Conservation (phyloP, 1,284 basidiomycete genomes). For the Pascua guehoae region DNA sequence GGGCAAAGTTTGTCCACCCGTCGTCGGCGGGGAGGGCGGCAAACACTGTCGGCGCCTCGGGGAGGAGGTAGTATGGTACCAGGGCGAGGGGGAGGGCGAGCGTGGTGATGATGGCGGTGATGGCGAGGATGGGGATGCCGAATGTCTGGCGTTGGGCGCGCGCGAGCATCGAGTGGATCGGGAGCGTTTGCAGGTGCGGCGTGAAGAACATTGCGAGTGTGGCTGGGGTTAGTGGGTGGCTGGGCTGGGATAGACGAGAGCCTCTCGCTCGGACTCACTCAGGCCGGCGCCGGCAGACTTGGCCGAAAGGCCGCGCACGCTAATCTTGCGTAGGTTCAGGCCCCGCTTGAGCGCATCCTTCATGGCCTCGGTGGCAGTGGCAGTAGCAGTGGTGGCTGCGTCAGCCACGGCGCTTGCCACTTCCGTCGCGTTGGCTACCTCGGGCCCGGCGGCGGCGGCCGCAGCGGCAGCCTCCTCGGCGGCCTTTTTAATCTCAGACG, state of each 20-base stretch:
- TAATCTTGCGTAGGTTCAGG: neutral
- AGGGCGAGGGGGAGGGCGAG: constrained; percentile 46
- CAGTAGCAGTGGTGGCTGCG: neutral
- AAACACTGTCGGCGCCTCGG: constrained; percentile 31
- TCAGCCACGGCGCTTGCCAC: neutral
- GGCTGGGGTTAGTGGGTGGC: constrained; percentile 36
- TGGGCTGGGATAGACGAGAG: too few relatives aligned
- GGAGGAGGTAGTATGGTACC: constrained; percentile 50
- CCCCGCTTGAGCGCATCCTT: neutral
- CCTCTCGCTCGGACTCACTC: constrained; percentile 35
- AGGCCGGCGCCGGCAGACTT: constrained; percentile 40
- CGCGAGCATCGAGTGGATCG: constrained; percentile 40
- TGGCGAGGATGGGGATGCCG: constrained; percentile 40
- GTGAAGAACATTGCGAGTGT: constrained; percentile 46
- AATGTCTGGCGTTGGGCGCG: constrained; percentile 39
- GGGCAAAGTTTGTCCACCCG: constrained; percentile 46
- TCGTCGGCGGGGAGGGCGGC: constrained; percentile 36
- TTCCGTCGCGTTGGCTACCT: constrained; percentile 1
- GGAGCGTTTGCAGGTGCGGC: constrained; percentile 47
- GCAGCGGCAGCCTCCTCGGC: constrained; percentile 17
- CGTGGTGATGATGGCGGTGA: constrained; percentile 34
- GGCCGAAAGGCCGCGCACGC: constrained; percentile 25
- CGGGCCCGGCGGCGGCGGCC: constrained; percentile 34
- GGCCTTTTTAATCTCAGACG: constrained; percentile 44
- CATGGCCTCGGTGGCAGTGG: too few relatives aligned